A percentile compares a stretch with the other conserved stretches of the same genome.
These are phyloP conservation scores for Fusarium floridanum DNA, from an alignment of 2,329 filamentous ascomycete species.

Conservation along the genomic window DNA sequence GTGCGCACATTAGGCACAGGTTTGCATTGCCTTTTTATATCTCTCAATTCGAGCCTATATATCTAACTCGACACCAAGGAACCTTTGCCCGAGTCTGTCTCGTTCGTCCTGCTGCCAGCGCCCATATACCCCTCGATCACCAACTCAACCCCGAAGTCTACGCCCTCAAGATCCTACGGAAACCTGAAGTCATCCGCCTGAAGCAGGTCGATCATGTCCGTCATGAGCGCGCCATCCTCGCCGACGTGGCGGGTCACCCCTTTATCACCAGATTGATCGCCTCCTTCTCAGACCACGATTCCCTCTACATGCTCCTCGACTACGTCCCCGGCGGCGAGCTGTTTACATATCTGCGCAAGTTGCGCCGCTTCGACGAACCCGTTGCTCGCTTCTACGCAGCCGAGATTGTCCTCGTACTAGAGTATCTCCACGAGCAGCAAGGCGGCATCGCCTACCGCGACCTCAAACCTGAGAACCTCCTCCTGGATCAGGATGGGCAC, in stretches of 20 bases:
- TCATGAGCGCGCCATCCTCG: constrained; percentile 83
- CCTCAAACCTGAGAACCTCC: constrained; percentile 85
- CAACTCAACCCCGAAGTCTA: constrained; percentile 68
- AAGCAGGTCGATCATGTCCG: constrained; percentile 91
- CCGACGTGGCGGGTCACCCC: constrained; percentile 82
- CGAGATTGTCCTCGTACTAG: constrained; percentile 85
- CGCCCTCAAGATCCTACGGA: constrained; percentile 83
- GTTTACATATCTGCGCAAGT: constrained; percentile 84
- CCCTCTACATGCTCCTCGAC: constrained; percentile 85
- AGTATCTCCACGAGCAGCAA: constrained; percentile 83
- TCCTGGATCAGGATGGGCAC: constrained; percentile 82
- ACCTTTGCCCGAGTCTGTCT: constrained; percentile 88
- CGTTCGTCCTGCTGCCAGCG: constrained; percentile 73
- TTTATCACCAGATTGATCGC: constrained; percentile 85
- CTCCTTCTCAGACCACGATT: constrained; percentile 84
- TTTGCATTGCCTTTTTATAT: constrained; percentile 49
- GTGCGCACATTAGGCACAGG: constrained; percentile 83
- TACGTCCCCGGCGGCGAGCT: constrained; percentile 88
- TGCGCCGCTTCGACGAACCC: constrained; percentile 82
- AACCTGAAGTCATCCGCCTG: constrained; percentile 80
- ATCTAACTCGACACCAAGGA: constrained; percentile 57
- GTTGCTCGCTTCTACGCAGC: constrained; percentile 86
- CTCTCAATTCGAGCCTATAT: not conserved
- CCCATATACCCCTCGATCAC: constrained; percentile 52
- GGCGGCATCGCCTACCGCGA: constrained; percentile 85